Evolutionary conservation across 2,329 filamentous ascomycete species (phyloP), one percentile per base, ranked within the genome.

Genomic region (Nemania serpens): DNA sequence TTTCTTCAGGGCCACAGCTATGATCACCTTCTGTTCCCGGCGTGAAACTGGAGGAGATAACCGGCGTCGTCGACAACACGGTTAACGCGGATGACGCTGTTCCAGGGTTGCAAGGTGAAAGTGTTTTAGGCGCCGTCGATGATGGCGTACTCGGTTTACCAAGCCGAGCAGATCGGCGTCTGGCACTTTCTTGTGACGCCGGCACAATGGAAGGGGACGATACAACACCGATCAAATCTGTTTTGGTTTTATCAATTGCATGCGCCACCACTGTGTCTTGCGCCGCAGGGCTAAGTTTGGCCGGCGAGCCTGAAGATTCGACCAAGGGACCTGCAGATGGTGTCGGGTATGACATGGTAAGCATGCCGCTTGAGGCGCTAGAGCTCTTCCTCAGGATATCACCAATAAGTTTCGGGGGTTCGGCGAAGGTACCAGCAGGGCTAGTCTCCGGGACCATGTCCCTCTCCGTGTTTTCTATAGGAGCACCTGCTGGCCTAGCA

Each of bases 381-480:
- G 69, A 69, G n/a, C 52, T 54, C 42, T 66, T 55, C 17, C 56
- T 60, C 58, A 68, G 58, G 42, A 69, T 62, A 47, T 69, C 67
- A 39, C 63, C 54, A 22, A 65, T 49, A 25, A 64, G 59, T 50
- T 60, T 71, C 15, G 69, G 69, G 34, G 55, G 67, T 34, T 68
- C 66, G 42, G 59, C 41, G 13, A 59, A 62, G 48, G 68, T 69
- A 47, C 63, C 57, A n/a, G 65, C 60, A 56, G 73, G 71, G 43
- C 72, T 74, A 5, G 73, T 74, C 50, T 74, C 73, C 9, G 71
- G 73, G 18, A 74, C 71, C 13, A 64, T 71, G n/a, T 74, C 71
- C 33, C 60, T 70, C 15, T 67, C 69, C 10, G 52, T 18, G 15
- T 58, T 61, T n/a, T 57, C 55, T 10, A 45, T 7, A 2, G 62